Evolutionary conservation across 2,329 filamentous ascomycete genomes (phyloP).

Genomic region (Oidium heveae): DNA sequence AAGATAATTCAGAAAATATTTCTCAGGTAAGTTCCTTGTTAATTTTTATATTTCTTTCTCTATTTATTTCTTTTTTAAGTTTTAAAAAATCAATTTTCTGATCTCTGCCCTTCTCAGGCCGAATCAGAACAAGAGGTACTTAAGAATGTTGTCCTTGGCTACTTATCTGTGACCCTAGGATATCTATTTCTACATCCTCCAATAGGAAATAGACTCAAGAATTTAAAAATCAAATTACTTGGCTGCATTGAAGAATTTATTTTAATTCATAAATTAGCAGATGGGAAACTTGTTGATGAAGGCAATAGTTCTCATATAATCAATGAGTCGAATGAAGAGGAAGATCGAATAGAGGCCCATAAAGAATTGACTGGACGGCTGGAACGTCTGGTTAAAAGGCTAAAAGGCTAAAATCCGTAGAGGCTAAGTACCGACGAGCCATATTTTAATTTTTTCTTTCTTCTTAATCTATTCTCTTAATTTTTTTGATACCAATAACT

Average conservation of each 20-base stretch:
- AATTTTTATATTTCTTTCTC: background rate
- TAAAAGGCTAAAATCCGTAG: background rate
- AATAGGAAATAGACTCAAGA: conserved; percentile 20
- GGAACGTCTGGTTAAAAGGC: background rate
- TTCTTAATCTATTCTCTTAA: too few species aligned
- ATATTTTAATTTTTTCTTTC: too few species aligned
- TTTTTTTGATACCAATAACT: too few species aligned
- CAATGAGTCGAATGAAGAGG: conserved; percentile 9
- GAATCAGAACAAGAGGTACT: conserved; percentile 51
- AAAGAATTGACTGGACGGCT: background rate
- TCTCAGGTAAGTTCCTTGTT: background rate
- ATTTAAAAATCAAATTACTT: conserved; percentile 26
- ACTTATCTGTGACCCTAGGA: conserved; percentile 61
- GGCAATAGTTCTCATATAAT: conserved; percentile 23
- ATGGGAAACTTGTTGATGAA: conserved; percentile 19
- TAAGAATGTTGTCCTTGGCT: conserved; percentile 63
- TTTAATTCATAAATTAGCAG: conserved; percentile 30
- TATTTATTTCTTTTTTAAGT: background rate
- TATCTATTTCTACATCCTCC: conserved; percentile 41
- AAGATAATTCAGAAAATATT: background rate
- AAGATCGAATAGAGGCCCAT: conserved; percentile 3
- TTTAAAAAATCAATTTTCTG: background rate
- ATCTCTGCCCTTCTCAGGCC: conserved; percentile 20
- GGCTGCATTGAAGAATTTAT: conserved; percentile 36
- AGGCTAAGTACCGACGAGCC: background rate